Evolutionary conservation across 192 early-diverging fungal species (phyloP), one percentile per base, ranked within the genome.

Genomic region (Coemansia sp.): DNA sequence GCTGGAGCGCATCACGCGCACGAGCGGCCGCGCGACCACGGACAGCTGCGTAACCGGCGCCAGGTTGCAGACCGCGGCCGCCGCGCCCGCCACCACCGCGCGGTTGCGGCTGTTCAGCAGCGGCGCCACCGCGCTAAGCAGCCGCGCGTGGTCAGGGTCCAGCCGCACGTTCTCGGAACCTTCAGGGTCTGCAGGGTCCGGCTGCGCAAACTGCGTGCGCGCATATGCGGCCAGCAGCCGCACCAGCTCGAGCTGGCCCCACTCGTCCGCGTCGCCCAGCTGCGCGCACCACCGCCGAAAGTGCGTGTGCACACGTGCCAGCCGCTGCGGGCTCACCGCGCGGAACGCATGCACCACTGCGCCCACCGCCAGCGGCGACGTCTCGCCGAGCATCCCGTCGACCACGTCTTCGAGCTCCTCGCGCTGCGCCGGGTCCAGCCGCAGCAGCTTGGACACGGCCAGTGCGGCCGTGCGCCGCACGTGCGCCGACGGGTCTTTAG

Each of bases 401-500:
- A 97, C 89, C 11, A 93, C 80, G 25, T 89, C 90, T 10, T 91
- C 76, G 46, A 96, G 81, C 5, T 85, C 81, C n/a, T 87, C 86
- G 61, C 88, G 85, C 72, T 91, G 84, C 11, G 73, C 60, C 4
- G 88, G 77, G 64, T 97, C 93, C 69, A 97, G 66, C 52, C 92
- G 92, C 62, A 51, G 32, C 24, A 69, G 58, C 71, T 97, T 98
- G 27, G 91, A 88, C 29, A 96, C 86, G 16, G 93, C 93, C 65
- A 92, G 87, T 23, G 94, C 92, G 1, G 92, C 94, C 4, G 91
- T 89, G 60, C 95, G 96, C 29, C 94, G 84, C 32, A 99, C 97
- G 73, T 95, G 95, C 7, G 94, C 89, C 42, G 91, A 93, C 56
- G 88, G 66, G 73, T 99, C 97, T 2, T 84, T 82, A 27, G 87